Evolutionary conservation across 345 rosid species (phyloP), one percentile per base, ranked within the genome.

Genomic region (Citrus cavaleriei): DNA sequence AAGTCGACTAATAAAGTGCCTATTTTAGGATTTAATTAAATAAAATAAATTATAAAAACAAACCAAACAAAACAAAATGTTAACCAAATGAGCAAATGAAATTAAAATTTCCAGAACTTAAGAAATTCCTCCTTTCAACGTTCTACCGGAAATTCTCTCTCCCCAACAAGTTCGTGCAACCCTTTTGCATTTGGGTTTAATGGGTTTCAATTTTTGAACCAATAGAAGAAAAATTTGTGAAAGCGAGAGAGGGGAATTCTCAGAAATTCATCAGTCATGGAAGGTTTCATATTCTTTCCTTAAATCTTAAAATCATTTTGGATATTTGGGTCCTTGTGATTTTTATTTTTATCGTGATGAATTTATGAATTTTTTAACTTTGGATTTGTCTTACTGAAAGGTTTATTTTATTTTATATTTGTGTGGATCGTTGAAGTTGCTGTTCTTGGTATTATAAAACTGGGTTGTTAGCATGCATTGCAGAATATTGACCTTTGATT

Each of bases 121-220:
- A n/a, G 46, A 34, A 9, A 24, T 68, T 25, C 28, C 57, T 5
- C 58, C 32, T 75, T 37, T 28, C 22, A 70, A 42, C 37, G 60
- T 24, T 38, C 4, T 34, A 62, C 67, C 54, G n/a, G 14, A 65
- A 34, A 34, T 65, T 70, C 74, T 70, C 22, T 77, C 68, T 64
- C 16, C 51, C 18, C 51, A 46, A 19, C 16, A 16, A 77, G 61
- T 9, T 14, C 49, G 40, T 70, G 51, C 72, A 81, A 58, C 70
- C 81, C 64, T 73, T 68, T 35, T 58, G 60, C 81, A 51, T 49
- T 65, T 76, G 72, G 76, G 68, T 59, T 27, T 62, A 40, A 22
- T 71, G 87, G 79, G 79, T 76, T 74, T 80, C 78, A 30, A 67
- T 64, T 59, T 60, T 35, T 81, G 83, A 82, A 77, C 68, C 65